Evolutionary conservation across 768 basidiomycete genomes (phyloP).

Genomic region (Termitomyces sp.): DNA sequence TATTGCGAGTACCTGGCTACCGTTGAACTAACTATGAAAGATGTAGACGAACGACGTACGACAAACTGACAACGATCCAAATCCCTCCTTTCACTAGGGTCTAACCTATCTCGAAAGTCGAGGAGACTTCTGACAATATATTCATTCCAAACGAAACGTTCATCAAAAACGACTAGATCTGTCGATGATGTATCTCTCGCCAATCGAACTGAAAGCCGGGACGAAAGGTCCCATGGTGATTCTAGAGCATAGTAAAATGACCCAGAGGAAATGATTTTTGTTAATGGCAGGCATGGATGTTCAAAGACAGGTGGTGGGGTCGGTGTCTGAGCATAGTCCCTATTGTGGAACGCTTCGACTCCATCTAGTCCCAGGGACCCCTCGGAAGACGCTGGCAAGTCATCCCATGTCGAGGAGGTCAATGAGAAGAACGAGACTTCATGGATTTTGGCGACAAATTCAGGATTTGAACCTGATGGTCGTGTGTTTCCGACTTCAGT

Average conservation of each 20-base stretch:
- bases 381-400: conserved; percentile 51
- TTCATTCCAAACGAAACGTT: conserved; percentile 93
- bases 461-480: conserved; percentile 48
- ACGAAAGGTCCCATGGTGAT: conserved; percentile 86
- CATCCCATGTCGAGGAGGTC: conserved; percentile 82
- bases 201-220: conserved; percentile 69
- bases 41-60: conserved; percentile 37
- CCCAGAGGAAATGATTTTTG: conserved; percentile 86
- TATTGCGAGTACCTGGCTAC: conserved; percentile 70
- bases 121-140: conserved; percentile 83
- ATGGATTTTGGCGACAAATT: conserved; percentile 78
- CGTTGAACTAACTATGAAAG: conserved; percentile 4
- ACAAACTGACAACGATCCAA: conserved; percentile 84
- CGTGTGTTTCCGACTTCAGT: conserved; percentile 71
- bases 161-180: conserved; percentile 65
- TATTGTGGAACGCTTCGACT: conserved; percentile 39
- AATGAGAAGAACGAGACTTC: conserved; percentile 88
- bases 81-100: conserved; percentile 59
- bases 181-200: conserved; percentile 37
- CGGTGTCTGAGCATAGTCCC: conserved; percentile 42
- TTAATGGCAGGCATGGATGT: conserved; percentile 86
- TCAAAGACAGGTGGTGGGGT: conserved; percentile 57
- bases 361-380: conserved; percentile 46
- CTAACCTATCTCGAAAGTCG: conserved; percentile 79
- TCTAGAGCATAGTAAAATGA: conserved; percentile 90